phyloP scores from a whole-genome alignment of 352 stramenopile genomes.

The Pythium oligandrum region DNA sequence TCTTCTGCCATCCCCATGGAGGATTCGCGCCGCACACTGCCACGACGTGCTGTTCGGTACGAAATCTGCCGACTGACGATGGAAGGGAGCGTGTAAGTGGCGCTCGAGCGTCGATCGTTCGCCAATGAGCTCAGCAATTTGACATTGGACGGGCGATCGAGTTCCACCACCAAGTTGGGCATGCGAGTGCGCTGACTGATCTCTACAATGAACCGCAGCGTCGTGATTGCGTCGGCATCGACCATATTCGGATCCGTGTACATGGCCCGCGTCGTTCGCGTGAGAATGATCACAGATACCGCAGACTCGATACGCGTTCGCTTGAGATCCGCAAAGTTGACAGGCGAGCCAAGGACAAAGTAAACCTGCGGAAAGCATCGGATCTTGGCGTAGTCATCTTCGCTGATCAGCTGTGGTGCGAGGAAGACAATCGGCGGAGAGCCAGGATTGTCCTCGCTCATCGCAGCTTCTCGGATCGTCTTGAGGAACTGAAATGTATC shows the following conservation, averaged over 20 bases:
- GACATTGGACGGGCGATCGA: constrained; percentile 71
- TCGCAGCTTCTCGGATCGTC: constrained; percentile 54
- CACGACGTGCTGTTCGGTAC: constrained; percentile 34
- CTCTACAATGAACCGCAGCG: constrained; percentile 77
- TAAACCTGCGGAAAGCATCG: constrained; percentile 52
- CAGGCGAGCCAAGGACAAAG: constrained; percentile 63
- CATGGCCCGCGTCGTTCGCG: constrained; percentile 31
- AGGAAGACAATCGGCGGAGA: constrained; percentile 59
- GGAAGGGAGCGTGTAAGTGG: constrained; percentile 31
- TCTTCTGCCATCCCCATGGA: constrained; percentile 36
- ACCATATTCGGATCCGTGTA: constrained; percentile 82
- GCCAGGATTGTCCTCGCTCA: constrained; percentile 27
- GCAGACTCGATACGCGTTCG: constrained; percentile 56
- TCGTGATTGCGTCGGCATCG: constrained; percentile 77
- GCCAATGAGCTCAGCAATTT: constrained; percentile 70
- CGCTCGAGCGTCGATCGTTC: constrained; percentile 39
- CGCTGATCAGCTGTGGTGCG: constrained; percentile 34
- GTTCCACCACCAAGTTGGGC: constrained; percentile 69
- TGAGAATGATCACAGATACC: constrained; percentile 63
- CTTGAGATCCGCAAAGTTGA: constrained; percentile 70
- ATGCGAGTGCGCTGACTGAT: constrained; percentile 60
- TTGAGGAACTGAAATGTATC: constrained; percentile 71
- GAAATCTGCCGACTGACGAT: constrained; percentile 37
- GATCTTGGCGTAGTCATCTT: constrained; percentile 54
- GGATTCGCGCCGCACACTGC: constrained; percentile 38